Conservation (phyloP, 441 rosid genomes). For the Capsella rubella region DNA sequence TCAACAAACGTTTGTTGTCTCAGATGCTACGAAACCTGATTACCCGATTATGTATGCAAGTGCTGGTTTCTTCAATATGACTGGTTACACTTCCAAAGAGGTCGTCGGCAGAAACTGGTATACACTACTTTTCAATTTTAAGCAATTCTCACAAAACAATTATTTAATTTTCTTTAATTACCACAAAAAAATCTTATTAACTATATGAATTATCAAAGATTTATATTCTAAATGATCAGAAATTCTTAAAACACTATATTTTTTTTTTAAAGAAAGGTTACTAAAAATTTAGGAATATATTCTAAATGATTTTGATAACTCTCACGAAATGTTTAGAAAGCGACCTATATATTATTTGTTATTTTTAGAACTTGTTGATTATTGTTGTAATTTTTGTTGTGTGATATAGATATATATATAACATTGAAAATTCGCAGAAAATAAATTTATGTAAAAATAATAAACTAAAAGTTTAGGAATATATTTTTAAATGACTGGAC, state of each 20-base stretch:
- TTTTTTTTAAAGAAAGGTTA: too few relatives aligned
- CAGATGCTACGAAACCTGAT: conserved; percentile 95
- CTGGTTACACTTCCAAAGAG: conserved; percentile 91
- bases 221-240: neutral
- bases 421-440: too few relatives aligned
- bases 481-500: too few relatives aligned
- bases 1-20: conserved; percentile 93
- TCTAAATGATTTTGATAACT: neutral
- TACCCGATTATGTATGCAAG: conserved; percentile 92
- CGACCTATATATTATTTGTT: neutral
- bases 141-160: neutral
- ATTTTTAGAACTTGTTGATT: neutral
- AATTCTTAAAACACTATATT: too few relatives aligned
- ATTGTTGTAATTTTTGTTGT: too few relatives aligned
- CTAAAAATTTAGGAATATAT: neutral
- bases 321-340: too few relatives aligned
- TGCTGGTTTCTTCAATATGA: conserved; percentile 97
- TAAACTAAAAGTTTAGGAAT: too few relatives aligned
- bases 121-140: too few relatives aligned
- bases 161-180: neutral
- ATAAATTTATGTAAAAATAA: too few relatives aligned
- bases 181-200: too few relatives aligned
- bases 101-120: conserved; percentile 93
- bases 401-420: too few relatives aligned
- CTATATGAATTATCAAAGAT: too few relatives aligned